Percentiles rank a stretch among this genome's conserved stretches.
These are phyloP conservation scores for Kalanchoe fedtschenkoi DNA, from an alignment of 164 flowering plant species.

Conservation along the genomic window DNA sequence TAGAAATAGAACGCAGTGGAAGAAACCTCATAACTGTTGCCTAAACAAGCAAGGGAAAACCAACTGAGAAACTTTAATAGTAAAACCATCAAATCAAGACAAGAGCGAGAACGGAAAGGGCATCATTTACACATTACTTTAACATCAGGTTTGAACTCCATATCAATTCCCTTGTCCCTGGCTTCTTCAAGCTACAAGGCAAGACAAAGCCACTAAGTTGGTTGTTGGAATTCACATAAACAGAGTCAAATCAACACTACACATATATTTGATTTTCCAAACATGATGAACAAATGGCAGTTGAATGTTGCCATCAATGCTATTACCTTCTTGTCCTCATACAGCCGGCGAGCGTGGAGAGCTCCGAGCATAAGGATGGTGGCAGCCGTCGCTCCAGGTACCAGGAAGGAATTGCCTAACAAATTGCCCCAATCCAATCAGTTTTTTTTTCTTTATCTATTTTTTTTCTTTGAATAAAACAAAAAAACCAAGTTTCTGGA, in stretches of 20 bases:
- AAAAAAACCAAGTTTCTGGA: neutral
- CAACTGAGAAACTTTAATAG: neutral
- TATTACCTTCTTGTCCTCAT: constrained; percentile 72
- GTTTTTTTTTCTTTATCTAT: constrained; percentile 6
- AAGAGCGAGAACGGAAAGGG: neutral
- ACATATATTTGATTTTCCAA: neutral
- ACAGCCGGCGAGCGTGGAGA: constrained; percentile 84
- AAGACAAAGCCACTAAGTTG: neutral
- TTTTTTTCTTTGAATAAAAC: too few species aligned
- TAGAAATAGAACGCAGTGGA: constrained; percentile 83
- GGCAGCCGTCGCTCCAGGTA: constrained; percentile 92
- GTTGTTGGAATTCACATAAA: too few species aligned
- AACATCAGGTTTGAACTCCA: constrained; percentile 76
- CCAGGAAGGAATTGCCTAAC: constrained; percentile 48
- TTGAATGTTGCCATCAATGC: too few species aligned
- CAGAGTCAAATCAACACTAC: neutral
- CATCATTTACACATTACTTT: constrained; percentile 35
- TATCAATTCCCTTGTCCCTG: constrained; percentile 60
- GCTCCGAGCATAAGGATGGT: constrained; percentile 89
- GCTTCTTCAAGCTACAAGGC: constrained; percentile 67
- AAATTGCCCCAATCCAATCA: neutral
- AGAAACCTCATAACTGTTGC: constrained; percentile 68
- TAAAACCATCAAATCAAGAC: constrained; percentile 4
- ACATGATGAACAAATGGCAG: too few species aligned
- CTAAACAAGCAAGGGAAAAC: constrained; percentile 24